Evolutionary conservation across 805 yeast species (phyloP).

Genomic region (Zygosaccharomyces siamensis): DNA sequence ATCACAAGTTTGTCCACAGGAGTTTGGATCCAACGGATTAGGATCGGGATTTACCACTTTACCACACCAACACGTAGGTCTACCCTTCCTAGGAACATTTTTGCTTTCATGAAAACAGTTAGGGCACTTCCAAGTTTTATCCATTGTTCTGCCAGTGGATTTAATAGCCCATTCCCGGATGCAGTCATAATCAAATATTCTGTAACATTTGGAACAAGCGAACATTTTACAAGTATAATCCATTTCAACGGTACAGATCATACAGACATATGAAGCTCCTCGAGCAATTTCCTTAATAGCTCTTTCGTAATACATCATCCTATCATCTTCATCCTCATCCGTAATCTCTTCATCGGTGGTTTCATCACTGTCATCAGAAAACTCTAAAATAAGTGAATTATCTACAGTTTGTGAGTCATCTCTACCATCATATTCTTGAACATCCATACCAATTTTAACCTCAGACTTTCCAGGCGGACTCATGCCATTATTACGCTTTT

Average conservation of each 20-base stretch:
- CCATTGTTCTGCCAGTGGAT: conserved; percentile 59
- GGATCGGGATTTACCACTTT: conserved; percentile 61
- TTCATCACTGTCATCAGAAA: conserved; percentile 14
- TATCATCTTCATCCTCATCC: conserved; percentile 16
- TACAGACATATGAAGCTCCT: conserved; percentile 70
- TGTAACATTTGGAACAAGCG: conserved; percentile 71
- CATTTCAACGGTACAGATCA: conserved; percentile 83
- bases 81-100: conserved; percentile 50
- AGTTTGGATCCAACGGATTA: conserved; percentile 63
- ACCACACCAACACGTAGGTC: conserved; percentile 78
- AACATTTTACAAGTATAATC: conserved; percentile 63
- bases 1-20: conserved; percentile 82
- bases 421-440: conserved; percentile 1
- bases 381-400: conserved; percentile 10
- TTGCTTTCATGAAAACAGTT: conserved; percentile 45
- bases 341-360: conserved; percentile 7
- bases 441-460: neutral
- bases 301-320: conserved; percentile 31
- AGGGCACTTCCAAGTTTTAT: conserved; percentile 80
- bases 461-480: neutral
- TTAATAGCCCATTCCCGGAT: conserved; percentile 80
- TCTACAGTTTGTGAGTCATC: neutral
- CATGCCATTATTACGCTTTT: neutral
- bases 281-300: conserved; percentile 31
- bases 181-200: conserved; percentile 85